A percentile compares a stretch with the other conserved stretches of the same genome.
phyloP scores from a whole-genome alignment of 495 filamentous ascomycete species.

The Aspergillus steynii region DNA sequence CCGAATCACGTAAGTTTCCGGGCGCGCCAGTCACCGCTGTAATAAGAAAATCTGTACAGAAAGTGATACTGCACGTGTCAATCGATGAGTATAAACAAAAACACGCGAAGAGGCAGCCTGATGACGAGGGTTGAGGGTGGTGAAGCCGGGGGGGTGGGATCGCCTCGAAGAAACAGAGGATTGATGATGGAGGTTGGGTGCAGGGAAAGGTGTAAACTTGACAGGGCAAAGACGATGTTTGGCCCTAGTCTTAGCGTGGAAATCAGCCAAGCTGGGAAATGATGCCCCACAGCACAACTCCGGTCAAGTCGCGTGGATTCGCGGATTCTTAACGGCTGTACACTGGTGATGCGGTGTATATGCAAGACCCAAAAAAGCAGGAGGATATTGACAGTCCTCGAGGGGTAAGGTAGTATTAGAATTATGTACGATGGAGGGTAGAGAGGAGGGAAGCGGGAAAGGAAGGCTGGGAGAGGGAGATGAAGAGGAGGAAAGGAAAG shows the following conservation, averaged over 20 bases:
- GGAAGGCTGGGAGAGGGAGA: conserved; percentile 1
- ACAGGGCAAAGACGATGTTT: conserved; percentile 49
- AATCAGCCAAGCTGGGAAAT: conserved; percentile 31
- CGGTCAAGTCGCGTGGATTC: conserved; percentile 36
- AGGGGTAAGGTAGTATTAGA: background rate
- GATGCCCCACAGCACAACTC: conserved; percentile 43
- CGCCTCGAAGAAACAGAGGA: conserved; percentile 12
- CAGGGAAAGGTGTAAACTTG: conserved; percentile 41
- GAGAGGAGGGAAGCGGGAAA: conserved; percentile 7
- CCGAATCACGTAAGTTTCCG: conserved; percentile 22
- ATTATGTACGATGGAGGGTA: conserved; percentile 17
- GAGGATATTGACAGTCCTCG: no score
- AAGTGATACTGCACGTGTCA: background rate
- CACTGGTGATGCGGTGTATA: background rate
- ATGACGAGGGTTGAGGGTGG: background rate
- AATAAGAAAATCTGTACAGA: conserved; percentile 1
- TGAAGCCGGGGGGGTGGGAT: conserved; percentile 2
- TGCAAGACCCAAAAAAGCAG: conserved; percentile 1
- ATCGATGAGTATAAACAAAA: conserved; percentile 20
- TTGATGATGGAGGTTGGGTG: conserved; percentile 25
- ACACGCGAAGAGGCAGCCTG: conserved; percentile 12
- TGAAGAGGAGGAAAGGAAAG: conserved; percentile 7
- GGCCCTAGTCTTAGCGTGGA: conserved; percentile 53
- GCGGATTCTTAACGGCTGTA: conserved; percentile 20
- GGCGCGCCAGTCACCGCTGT: conserved; percentile 23